phyloP scores from a whole-genome alignment of 208 protist species.

The Leishmania arabica region DNA sequence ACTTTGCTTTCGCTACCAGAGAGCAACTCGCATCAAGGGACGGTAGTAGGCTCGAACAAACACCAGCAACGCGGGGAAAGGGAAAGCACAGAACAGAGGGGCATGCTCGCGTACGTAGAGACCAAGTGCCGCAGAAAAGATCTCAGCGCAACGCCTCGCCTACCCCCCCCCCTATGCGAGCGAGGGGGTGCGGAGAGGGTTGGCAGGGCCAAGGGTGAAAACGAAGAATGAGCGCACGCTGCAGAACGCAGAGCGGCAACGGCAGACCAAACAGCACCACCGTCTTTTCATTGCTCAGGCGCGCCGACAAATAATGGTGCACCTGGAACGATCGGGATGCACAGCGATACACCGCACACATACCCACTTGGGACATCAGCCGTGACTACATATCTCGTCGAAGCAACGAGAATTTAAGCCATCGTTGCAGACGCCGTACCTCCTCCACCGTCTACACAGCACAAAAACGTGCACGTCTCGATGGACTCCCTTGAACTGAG shows the following conservation, averaged over 20 bases:
- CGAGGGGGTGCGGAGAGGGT: not conserved
- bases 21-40: not conserved
- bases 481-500: not conserved
- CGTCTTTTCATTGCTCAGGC: not conserved
- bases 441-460: not conserved
- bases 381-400: not conserved
- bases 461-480: not conserved
- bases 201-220: not conserved
- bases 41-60: not conserved
- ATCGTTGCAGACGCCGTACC: not conserved
- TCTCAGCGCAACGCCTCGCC: constrained; percentile 7
- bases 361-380: not conserved
- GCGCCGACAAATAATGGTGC: not conserved
- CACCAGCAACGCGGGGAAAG: constrained; percentile 9
- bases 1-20: not conserved
- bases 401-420: not conserved
- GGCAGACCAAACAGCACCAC: not conserved
- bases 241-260: not conserved
- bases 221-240: not conserved
- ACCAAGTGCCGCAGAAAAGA: not conserved
- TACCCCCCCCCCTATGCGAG: not conserved
- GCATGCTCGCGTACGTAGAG: not conserved
- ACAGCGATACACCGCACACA: not conserved
- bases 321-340: not conserved
- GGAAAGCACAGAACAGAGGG: not conserved